Percentiles rank a stretch among this genome's conserved stretches.
Evolutionary conservation across 2,329 filamentous ascomycete species (phyloP).

Genomic region (Colletotrichum navitas): DNA sequence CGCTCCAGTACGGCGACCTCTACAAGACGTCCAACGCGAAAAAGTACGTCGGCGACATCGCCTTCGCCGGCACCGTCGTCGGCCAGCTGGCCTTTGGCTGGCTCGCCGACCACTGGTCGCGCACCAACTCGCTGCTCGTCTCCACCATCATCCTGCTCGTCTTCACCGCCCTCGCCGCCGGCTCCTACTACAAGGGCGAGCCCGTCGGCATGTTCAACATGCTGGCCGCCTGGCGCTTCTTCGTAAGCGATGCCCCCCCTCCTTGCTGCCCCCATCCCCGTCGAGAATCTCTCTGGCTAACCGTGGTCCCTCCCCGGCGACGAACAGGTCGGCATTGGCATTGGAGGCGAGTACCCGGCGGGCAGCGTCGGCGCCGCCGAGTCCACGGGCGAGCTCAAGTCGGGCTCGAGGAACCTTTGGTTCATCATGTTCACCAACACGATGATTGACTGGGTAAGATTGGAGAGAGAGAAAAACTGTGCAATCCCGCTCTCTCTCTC

Average conservation of each 20-base stretch:
- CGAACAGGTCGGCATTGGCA: slow-evolving; percentile 30
- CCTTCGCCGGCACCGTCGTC: slow-evolving; percentile 87
- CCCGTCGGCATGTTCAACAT: slow-evolving; percentile 78
- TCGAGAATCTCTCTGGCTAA: background rate
- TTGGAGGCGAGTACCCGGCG: slow-evolving; percentile 78
- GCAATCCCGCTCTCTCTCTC: slow-evolving; percentile 30
- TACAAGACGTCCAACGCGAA: slow-evolving; percentile 78
- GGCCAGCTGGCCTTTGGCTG: slow-evolving; percentile 87
- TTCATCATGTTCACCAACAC: slow-evolving; percentile 92
- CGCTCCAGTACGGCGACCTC: slow-evolving; percentile 73
- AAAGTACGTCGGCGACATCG: slow-evolving; percentile 83
- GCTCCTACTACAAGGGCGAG: slow-evolving; percentile 80
- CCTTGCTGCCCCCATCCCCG: background rate
- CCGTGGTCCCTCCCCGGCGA: slow-evolving; percentile 10
- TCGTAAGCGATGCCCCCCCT: slow-evolving; percentile 64
- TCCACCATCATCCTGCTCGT: slow-evolving; percentile 88
- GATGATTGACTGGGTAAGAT: slow-evolving; percentile 75
- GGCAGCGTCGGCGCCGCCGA: slow-evolving; percentile 89
- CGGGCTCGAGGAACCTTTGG: slow-evolving; percentile 87
- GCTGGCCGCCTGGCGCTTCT: slow-evolving; percentile 86
- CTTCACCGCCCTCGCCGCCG: slow-evolving; percentile 84
- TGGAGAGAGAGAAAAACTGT: background rate
- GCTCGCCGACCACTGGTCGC: slow-evolving; percentile 85
- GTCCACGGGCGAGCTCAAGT: slow-evolving; percentile 83
- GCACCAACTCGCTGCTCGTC: slow-evolving; percentile 83